phyloP scores from a whole-genome alignment of 2,329 filamentous ascomycete genomes.

The Bimuria novae-zelandiae region DNA sequence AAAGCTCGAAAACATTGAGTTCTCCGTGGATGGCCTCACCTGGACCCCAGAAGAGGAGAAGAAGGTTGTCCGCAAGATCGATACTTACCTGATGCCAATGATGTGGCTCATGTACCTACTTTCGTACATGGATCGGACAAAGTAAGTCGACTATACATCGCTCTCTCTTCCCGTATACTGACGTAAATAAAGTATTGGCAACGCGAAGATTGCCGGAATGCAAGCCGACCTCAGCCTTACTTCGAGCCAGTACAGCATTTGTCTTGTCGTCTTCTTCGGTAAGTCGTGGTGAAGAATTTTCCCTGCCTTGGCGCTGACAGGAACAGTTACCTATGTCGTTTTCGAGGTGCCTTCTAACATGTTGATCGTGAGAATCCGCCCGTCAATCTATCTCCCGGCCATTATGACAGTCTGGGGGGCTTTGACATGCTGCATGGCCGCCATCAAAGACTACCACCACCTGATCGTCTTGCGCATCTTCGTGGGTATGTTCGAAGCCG shows the following conservation, averaged over 20 bases:
- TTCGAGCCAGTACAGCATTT: slow-evolving; percentile 57
- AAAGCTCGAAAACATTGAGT: slow-evolving; percentile 52
- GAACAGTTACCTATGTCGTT: slow-evolving; percentile 51
- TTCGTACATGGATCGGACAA: slow-evolving; percentile 53
- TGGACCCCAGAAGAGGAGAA: slow-evolving; percentile 57
- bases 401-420: slow-evolving; percentile 61
- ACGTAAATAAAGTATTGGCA: slow-evolving; percentile 48
- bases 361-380: slow-evolving; percentile 55
- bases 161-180: slow-evolving; percentile 8
- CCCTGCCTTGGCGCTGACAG: slow-evolving; percentile 42
- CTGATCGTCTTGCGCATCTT: slow-evolving; percentile 59
- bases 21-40: slow-evolving; percentile 46
- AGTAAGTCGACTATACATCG: slow-evolving; percentile 23
- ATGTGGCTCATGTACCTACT: slow-evolving; percentile 57
- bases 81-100: slow-evolving; percentile 52
- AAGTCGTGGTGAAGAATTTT: slow-evolving; percentile 36
- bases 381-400: slow-evolving; percentile 54
- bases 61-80: slow-evolving; percentile 55
- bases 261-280: slow-evolving; percentile 60
- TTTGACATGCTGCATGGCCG: slow-evolving; percentile 57
- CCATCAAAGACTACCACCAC: slow-evolving; percentile 53
- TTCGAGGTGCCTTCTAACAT: slow-evolving; percentile 62
- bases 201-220: slow-evolving; percentile 59
- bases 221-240: slow-evolving; percentile 51
- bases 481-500: slow-evolving; percentile 60